Evolutionary conservation across 352 stramenopile species (phyloP).

Genomic region (Thraustochytrium sp.): DNA sequence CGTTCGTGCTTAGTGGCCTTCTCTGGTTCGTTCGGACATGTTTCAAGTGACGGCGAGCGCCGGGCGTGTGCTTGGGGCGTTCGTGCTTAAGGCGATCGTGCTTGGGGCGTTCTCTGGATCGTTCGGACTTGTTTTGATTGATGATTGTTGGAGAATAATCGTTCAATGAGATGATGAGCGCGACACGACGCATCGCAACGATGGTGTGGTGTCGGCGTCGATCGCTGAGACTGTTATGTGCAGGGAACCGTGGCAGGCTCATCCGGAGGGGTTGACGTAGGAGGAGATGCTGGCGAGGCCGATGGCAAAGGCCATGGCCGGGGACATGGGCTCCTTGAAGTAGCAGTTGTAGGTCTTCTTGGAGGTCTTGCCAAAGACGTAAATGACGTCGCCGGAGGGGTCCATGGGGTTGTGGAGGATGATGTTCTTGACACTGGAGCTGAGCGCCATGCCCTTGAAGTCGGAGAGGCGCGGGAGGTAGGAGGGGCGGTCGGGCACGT

Average conservation of each 20-base stretch:
- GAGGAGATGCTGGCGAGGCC: slow-evolving; percentile 21
- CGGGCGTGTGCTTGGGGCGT: too few relatives aligned
- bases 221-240: too few relatives aligned
- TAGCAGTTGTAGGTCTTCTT: slow-evolving; percentile 42
- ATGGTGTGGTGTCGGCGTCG: too few relatives aligned
- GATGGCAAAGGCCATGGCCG: slow-evolving; percentile 34
- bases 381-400: slow-evolving; percentile 10
- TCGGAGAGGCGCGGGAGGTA: slow-evolving; percentile 29
- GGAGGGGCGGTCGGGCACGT: neutral
- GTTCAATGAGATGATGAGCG: too few relatives aligned
- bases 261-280: neutral
- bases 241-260: neutral
- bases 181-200: too few relatives aligned
- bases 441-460: slow-evolving; percentile 20
- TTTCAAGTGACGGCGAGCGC: too few relatives aligned
- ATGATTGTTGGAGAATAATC: too few relatives aligned
- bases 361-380: slow-evolving; percentile 21
- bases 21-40: too few relatives aligned
- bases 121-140: too few relatives aligned
- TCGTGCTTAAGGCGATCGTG: too few relatives aligned
- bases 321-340: slow-evolving; percentile 30
- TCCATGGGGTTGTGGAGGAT: slow-evolving; percentile 29
- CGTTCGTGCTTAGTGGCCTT: too few relatives aligned
- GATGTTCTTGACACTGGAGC: slow-evolving; percentile 34
- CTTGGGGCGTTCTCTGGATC: too few relatives aligned